A percentile compares a stretch with the other conserved stretches of the same genome.
phyloP scores from a whole-genome alignment of 2,329 filamentous ascomycete species.

The Clarireedia hainanense region DNA sequence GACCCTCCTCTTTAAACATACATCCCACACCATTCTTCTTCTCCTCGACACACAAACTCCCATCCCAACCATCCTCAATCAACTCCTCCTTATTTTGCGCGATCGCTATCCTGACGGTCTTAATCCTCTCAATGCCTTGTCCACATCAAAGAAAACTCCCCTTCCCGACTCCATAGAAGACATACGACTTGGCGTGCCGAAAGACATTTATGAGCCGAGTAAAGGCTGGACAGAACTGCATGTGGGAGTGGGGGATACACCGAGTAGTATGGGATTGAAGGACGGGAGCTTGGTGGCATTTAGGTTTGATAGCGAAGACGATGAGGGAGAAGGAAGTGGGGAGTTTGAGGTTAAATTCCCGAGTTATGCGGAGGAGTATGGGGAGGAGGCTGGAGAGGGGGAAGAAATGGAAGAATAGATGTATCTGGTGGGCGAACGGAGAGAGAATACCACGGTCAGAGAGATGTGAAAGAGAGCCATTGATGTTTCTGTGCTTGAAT shows the following conservation, averaged over 20 bases:
- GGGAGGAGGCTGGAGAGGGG: background rate
- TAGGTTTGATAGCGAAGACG: constrained; percentile 27
- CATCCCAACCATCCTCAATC: too few relatives aligned
- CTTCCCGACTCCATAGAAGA: constrained; percentile 31
- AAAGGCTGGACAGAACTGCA: constrained; percentile 42
- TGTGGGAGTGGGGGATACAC: constrained; percentile 24
- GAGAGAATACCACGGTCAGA: too few relatives aligned
- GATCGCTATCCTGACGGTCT: constrained; percentile 51
- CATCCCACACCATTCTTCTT: constrained; percentile 33
- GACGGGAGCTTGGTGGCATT: constrained; percentile 35
- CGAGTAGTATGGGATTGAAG: constrained; percentile 30
- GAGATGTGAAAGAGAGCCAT: too few relatives aligned
- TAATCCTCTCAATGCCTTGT: constrained; percentile 21
- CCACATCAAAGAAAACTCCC: constrained; percentile 18
- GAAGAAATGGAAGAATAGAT: background rate
- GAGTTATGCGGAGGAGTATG: constrained; percentile 7
- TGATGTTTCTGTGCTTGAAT: too few relatives aligned
- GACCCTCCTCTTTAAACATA: constrained; percentile 66
- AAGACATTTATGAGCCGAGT: constrained; percentile 39
- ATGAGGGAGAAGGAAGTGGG: constrained; percentile 1
- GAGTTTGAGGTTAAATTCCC: constrained; percentile 19
- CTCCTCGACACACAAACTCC: background rate
- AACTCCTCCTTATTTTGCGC: constrained; percentile 34
- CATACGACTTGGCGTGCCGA: constrained; percentile 39
- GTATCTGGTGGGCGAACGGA: background rate